Percentiles rank a stretch among this genome's conserved stretches.
Evolutionary conservation across 208 protist species (phyloP).

Genomic region (Trypanosoma platydactyli): DNA sequence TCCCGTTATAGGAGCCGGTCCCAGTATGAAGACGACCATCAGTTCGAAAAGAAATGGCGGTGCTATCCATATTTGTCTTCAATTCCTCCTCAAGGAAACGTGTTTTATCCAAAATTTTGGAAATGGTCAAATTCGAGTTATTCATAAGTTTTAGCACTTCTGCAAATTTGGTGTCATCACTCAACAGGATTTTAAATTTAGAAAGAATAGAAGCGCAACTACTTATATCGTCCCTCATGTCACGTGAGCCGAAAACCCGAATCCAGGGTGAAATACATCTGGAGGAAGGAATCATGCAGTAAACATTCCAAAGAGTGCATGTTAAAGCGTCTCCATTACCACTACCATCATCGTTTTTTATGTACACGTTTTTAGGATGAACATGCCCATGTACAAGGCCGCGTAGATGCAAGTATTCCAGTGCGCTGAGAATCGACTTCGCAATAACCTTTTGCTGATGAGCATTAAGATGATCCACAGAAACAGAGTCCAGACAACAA

Average conservation of each 20-base stretch:
- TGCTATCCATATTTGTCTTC: slow-evolving; percentile 46
- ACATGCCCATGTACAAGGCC: slow-evolving; percentile 69
- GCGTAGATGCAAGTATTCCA: slow-evolving; percentile 91
- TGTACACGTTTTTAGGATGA: slow-evolving; percentile 66
- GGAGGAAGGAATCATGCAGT: slow-evolving; percentile 36
- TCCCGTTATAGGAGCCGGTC: slow-evolving; percentile 83
- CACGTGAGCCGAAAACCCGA: slow-evolving; percentile 38
- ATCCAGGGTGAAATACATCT: slow-evolving; percentile 55
- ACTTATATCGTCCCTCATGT: slow-evolving; percentile 60
- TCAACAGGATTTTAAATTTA: slow-evolving; percentile 28
- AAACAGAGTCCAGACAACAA: slow-evolving; percentile 41
- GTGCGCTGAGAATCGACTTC: slow-evolving; percentile 57
- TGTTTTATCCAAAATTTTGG: slow-evolving; percentile 49
- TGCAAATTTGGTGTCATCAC: slow-evolving; percentile 31
- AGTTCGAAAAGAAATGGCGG: slow-evolving; percentile 56
- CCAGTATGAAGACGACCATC: slow-evolving; percentile 38
- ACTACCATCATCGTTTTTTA: slow-evolving; percentile 46
- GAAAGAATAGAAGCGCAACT: slow-evolving; percentile 50
- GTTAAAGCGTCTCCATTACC: slow-evolving; percentile 37
- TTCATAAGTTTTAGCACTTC: slow-evolving; percentile 32
- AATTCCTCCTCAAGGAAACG: slow-evolving; percentile 50
- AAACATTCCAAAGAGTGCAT: slow-evolving; percentile 66
- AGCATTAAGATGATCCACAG: slow-evolving; percentile 17
- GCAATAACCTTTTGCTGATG: slow-evolving; percentile 38
- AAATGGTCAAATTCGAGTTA: slow-evolving; percentile 42